Percentiles rank a stretch among this genome's conserved stretches.
These are phyloP conservation scores for Seminavis robusta DNA, from an alignment of 108 stramenopile genomes.

Conservation along the genomic window DNA sequence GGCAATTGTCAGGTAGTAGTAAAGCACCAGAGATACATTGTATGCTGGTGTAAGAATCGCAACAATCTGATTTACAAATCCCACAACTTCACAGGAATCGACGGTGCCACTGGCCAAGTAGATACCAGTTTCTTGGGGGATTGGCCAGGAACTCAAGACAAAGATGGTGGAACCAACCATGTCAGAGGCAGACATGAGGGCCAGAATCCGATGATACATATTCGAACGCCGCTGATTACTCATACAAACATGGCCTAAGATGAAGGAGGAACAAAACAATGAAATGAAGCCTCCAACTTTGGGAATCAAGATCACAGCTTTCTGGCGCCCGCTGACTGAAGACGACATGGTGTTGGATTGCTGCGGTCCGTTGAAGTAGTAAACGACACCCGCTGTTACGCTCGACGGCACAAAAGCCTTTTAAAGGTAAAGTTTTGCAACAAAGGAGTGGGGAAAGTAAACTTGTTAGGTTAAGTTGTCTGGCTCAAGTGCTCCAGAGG, in stretches of 20 bases:
- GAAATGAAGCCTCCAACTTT: neutral
- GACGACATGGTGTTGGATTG: no score
- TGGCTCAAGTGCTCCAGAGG: no score
- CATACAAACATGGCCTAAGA: neutral
- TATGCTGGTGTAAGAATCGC: slow-evolving; percentile 20
- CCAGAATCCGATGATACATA: slow-evolving; percentile 30
- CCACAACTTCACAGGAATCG: slow-evolving; percentile 26
- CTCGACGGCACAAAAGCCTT: no score
- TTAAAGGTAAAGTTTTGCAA: no score
- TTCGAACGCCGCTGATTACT: neutral
- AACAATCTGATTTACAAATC: slow-evolving; percentile 38
- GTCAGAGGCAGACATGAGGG: slow-evolving; percentile 18
- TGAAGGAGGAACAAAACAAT: neutral
- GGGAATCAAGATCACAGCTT: neutral
- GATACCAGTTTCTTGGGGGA: slow-evolving; percentile 8
- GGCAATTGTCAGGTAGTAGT: slow-evolving; percentile 35
- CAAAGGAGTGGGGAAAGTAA: no score
- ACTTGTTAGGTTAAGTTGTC: no score
- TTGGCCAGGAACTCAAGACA: slow-evolving; percentile 19
- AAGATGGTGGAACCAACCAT: slow-evolving; percentile 10
- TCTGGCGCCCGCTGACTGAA: no score
- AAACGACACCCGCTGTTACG: no score
- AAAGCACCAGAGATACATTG: slow-evolving; percentile 28
- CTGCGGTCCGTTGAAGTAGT: no score
- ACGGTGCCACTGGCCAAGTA: slow-evolving; percentile 6